These are phyloP conservation scores for Aphanomyces astaci DNA, from an alignment of 352 stramenopile genomes.

Conservation along the genomic window DNA sequence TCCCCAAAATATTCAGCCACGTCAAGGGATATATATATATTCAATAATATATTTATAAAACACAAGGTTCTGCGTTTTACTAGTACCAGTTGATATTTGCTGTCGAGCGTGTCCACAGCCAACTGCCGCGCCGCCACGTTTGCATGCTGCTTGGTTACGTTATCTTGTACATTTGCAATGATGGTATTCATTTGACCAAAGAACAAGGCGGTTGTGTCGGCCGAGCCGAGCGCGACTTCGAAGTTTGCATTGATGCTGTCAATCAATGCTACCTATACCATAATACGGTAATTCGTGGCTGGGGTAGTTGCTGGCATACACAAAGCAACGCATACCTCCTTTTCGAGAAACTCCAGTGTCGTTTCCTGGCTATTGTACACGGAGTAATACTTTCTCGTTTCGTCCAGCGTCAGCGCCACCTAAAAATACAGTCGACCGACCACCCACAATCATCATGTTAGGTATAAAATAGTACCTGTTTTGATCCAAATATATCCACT, in stretches of 20 bases:
- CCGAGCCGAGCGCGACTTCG: constrained; percentile 61
- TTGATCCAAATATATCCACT: too few species aligned
- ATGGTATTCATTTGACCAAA: constrained; percentile 70
- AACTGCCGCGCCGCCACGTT: constrained; percentile 36
- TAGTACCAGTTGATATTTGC: constrained; percentile 54
- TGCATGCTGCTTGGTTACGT: constrained; percentile 45
- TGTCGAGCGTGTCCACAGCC: constrained; percentile 54
- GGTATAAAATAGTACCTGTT: too few species aligned
- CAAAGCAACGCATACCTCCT: constrained; percentile 35
- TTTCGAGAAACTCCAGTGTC: constrained; percentile 71
- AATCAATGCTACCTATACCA: constrained; percentile 76
- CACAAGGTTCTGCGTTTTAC: neutral
- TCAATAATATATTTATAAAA: neutral
- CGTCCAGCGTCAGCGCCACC: constrained; percentile 79
- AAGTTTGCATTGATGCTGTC: constrained; percentile 82
- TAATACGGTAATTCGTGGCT: too few species aligned
- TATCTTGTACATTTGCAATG: constrained; percentile 46
- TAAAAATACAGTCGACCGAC: constrained; percentile 8
- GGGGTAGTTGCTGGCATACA: too few species aligned
- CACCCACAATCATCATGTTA: too few species aligned
- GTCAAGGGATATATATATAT: too few species aligned
- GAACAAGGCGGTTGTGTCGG: constrained; percentile 55
- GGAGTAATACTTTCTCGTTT: constrained; percentile 84
- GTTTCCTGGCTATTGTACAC: constrained; percentile 84
- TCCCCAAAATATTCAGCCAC: too few species aligned